These are phyloP conservation scores for Grosmannia serpens DNA, from an alignment of 2,329 filamentous ascomycete species.

Conservation along the genomic window DNA sequence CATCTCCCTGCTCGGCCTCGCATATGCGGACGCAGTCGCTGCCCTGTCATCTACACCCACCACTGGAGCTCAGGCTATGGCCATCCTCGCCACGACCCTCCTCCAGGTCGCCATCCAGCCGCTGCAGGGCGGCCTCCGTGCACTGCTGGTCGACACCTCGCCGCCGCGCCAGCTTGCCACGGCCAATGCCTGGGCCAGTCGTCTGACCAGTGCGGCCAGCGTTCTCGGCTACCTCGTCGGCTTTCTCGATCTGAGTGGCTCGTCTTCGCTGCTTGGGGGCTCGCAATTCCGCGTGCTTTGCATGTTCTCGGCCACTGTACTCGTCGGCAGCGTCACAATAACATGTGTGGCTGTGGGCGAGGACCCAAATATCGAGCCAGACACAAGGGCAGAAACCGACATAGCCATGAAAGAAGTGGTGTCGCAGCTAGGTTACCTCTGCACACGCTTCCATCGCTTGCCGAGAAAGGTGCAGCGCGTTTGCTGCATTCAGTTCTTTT, in stretches of 20 bases:
- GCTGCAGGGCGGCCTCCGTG: background rate
- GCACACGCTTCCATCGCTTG: background rate
- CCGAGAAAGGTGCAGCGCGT: background rate
- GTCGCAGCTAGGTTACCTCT: background rate
- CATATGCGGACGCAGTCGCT: background rate
- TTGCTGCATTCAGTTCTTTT: background rate
- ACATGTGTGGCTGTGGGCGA: background rate
- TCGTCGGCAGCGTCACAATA: background rate
- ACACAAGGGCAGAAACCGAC: background rate
- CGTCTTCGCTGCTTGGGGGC: background rate
- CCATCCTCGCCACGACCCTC: background rate
- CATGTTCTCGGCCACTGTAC: background rate
- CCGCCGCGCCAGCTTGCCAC: background rate
- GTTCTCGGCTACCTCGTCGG: background rate
- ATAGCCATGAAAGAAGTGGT: background rate
- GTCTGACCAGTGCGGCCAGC: background rate
- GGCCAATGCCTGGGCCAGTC: background rate
- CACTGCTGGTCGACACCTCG: background rate
- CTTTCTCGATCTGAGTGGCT: background rate
- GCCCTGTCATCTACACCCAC: background rate
- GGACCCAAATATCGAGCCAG: background rate
- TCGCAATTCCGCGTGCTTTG: background rate
- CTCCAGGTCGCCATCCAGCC: background rate
- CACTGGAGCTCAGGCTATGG: background rate
- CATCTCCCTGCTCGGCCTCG: background rate